Conservation (phyloP, 768 basidiomycete species). For the Phanerochaete carnosa region DNA sequence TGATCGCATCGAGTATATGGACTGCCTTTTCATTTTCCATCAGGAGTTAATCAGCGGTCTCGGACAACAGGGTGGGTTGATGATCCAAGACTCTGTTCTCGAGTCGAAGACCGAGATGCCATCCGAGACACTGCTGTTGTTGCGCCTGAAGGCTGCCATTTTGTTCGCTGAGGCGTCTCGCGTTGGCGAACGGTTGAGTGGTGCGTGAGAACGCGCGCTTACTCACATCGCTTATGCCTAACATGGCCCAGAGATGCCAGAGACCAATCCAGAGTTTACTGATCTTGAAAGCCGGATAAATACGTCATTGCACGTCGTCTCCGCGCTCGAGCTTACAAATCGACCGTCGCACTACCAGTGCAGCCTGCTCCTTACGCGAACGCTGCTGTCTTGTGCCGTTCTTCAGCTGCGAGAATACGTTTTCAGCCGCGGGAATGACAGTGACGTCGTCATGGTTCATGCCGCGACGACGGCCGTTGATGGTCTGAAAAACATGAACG, state of each 20-base stretch:
- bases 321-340: neutral
- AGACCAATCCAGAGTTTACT: neutral
- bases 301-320: neutral
- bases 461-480: neutral
- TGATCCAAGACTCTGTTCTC: constrained; percentile 46
- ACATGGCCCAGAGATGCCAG: neutral
- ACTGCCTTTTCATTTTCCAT: too few relatives aligned
- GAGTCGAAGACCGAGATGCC: constrained; percentile 28
- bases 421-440: neutral
- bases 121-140: constrained; percentile 33
- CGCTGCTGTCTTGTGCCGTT: neutral
- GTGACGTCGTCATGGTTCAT: neutral
- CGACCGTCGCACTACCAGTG: neutral
- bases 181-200: constrained; percentile 32
- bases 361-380: neutral
- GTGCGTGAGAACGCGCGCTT: neutral
- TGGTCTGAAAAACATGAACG: neutral
- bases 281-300: neutral
- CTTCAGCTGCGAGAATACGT: neutral
- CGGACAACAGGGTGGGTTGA: constrained; percentile 42
- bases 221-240: neutral
- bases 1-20: neutral
- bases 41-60: constrained; percentile 40
- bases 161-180: constrained; percentile 57
- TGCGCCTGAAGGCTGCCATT: constrained; percentile 52